A percentile compares a stretch with the other conserved stretches of the same genome.
Evolutionary conservation across 805 yeast genomes (phyloP).

Genomic region (Limtongozyma cylindracea): DNA sequence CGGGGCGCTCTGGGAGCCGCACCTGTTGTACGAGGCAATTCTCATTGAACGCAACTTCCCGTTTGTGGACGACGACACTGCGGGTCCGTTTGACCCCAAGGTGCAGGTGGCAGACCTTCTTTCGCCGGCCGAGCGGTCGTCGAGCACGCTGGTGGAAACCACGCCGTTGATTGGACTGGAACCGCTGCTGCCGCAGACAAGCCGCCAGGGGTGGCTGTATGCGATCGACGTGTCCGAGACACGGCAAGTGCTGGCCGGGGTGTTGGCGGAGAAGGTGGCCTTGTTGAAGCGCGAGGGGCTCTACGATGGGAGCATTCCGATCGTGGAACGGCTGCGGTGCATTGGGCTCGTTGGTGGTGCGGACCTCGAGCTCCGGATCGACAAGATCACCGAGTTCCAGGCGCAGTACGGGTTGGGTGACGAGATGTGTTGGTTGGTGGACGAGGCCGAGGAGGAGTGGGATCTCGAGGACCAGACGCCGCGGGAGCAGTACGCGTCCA

Average conservation of each 20-base stretch:
- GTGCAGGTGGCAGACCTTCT: conserved; percentile 11
- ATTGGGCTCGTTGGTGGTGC: too few relatives aligned
- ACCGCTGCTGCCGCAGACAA: too few relatives aligned
- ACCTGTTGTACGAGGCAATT: conserved; percentile 21
- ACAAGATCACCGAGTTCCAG: too few relatives aligned
- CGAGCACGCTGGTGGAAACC: conserved; percentile 1
- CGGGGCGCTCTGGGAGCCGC: conserved; percentile 22
- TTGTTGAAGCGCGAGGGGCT: conserved; percentile 19
- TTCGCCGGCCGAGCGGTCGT: conserved; percentile 3
- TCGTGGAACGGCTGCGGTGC: too few relatives aligned
- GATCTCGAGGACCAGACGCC: too few relatives aligned
- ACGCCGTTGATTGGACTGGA: too few relatives aligned
- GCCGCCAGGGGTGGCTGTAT: conserved; percentile 9
- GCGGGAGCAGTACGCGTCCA: too few relatives aligned
- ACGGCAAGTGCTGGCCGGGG: conserved; percentile 9
- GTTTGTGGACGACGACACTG: conserved; percentile 18
- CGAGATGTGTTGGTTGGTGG: too few relatives aligned
- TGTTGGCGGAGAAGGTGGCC: conserved; percentile 18
- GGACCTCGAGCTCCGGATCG: too few relatives aligned
- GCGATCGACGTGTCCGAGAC: conserved; percentile 20
- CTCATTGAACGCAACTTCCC: conserved; percentile 24
- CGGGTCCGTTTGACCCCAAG: conserved; percentile 10
- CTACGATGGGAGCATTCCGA: conserved; percentile 1
- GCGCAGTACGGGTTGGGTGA: too few relatives aligned
- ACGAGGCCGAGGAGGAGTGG: too few relatives aligned